phyloP scores from a whole-genome alignment of 495 filamentous ascomycete genomes.

The Trichoderma asperelloides region DNA sequence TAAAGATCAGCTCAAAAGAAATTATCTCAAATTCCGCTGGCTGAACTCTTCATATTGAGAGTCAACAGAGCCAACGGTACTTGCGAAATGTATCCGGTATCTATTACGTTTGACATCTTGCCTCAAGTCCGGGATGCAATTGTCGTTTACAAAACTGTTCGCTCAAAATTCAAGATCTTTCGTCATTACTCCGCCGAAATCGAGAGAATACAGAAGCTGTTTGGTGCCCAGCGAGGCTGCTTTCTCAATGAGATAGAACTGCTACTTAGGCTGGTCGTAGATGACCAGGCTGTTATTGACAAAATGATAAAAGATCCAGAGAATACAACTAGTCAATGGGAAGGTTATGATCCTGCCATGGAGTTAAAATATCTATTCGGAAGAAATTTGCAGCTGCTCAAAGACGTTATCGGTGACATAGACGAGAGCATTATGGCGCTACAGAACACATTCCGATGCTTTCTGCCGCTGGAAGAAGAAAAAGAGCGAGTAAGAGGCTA shows the following conservation, averaged over 20 bases:
- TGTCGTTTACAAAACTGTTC: constrained; percentile 7
- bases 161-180: constrained; percentile 11
- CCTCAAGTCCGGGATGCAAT: constrained; percentile 11
- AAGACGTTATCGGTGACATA: constrained; percentile 9
- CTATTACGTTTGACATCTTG: constrained; percentile 10
- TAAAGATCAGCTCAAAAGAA: too few species aligned
- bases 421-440: background rate
- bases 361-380: background rate
- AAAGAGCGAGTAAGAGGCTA: constrained; percentile 3
- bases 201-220: constrained; percentile 8
- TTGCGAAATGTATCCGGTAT: background rate
- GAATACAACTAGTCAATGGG: background rate
- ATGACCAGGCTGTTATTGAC: constrained; percentile 3
- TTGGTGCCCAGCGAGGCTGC: constrained; percentile 13
- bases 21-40: too few species aligned
- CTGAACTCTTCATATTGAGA: too few species aligned
- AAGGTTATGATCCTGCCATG: background rate
- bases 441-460: constrained; percentile 7
- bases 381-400: background rate
- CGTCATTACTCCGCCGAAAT: constrained; percentile 14
- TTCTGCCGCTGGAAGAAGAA: constrained; percentile 8
- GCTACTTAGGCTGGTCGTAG: constrained; percentile 13
- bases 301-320: constrained; percentile 13
- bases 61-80: background rate
- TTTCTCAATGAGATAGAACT: constrained; percentile 17